Conservation (phyloP, 805 yeast genomes). For the Schizosaccharomyces osmophilus region DNA sequence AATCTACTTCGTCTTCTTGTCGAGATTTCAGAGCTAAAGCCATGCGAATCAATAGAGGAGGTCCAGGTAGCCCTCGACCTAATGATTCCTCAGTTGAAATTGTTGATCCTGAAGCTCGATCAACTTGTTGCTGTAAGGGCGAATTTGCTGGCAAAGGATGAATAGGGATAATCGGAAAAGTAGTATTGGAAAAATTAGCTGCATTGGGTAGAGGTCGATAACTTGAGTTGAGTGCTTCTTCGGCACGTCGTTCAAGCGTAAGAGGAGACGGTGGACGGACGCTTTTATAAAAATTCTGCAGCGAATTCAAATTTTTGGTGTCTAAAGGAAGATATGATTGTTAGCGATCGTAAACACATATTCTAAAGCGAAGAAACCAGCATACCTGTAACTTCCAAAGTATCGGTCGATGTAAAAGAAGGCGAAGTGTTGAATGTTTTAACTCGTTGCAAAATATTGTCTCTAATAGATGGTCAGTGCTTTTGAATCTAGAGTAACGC, state of each 20-base stretch:
- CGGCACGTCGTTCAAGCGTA: neutral
- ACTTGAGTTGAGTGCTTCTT: neutral
- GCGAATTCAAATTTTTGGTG: neutral
- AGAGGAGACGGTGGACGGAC: too few relatives aligned
- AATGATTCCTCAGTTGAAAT: neutral
- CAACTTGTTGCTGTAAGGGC: neutral
- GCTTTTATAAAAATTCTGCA: neutral
- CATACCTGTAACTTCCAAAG: neutral
- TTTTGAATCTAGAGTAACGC: too few relatives aligned
- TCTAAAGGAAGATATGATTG: neutral
- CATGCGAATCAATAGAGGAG: conserved; percentile 26
- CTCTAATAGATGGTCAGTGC: too few relatives aligned
- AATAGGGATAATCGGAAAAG: conserved; percentile 12
- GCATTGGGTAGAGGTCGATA: neutral
- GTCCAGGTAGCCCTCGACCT: neutral
- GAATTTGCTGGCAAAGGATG: neutral
- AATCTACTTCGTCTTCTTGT: conserved; percentile 39
- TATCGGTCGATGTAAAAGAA: neutral
- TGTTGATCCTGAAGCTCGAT: neutral
- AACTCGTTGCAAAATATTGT: neutral
- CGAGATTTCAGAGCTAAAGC: conserved; percentile 45
- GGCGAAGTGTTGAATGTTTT: neutral
- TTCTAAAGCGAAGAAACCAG: too few relatives aligned
- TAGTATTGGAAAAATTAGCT: neutral
- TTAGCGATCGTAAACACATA: too few relatives aligned